A percentile compares a stretch with the other conserved stretches of the same genome.
Conservation (phyloP, 2,329 filamentous ascomycete species). For the Aspergillus texensis region DNA sequence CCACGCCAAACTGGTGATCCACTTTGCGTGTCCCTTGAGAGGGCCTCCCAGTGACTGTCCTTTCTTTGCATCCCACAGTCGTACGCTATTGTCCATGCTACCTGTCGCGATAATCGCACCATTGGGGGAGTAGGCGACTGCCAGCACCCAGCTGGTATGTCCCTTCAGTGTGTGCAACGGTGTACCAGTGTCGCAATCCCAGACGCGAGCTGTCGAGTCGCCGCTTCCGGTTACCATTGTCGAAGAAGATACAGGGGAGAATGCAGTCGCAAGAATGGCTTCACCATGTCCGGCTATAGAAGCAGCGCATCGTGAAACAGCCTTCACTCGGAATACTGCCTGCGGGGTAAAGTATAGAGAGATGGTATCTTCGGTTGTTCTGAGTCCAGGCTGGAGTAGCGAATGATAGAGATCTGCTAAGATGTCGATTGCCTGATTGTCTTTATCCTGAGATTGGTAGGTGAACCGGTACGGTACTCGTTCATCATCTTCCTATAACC, state of each 20-base stretch:
- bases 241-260: conserved; percentile 76
- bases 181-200: conserved; percentile 93
- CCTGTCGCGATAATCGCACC: conserved; percentile 81
- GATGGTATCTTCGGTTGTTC: conserved; percentile 63
- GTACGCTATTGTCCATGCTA: conserved; percentile 89
- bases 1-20: conserved; percentile 86
- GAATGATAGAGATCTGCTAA: conserved; percentile 54
- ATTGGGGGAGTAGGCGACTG: conserved; percentile 84
- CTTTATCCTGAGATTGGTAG: conserved; percentile 49
- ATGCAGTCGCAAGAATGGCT: conserved; percentile 82
- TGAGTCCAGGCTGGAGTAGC: conserved; percentile 53
- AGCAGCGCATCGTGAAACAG: conserved; percentile 85
- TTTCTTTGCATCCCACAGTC: conserved; percentile 83
- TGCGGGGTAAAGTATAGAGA: conserved; percentile 74
- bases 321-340: conserved; percentile 89
- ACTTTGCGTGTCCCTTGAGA: conserved; percentile 85
- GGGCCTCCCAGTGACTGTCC: conserved; percentile 72
- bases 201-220: conserved; percentile 87
- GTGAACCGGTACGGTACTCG: conserved; percentile 69
- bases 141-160: conserved; percentile 87
- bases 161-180: conserved; percentile 83
- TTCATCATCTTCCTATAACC: conserved; percentile 57
- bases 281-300: conserved; percentile 89
- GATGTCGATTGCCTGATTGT: conserved; percentile 47
- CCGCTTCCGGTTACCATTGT: conserved; percentile 86